Percentiles rank a stretch among this genome's conserved stretches.
Conservation (phyloP, 331 rosid species). For the Rhamnella rubrinervis region DNA sequence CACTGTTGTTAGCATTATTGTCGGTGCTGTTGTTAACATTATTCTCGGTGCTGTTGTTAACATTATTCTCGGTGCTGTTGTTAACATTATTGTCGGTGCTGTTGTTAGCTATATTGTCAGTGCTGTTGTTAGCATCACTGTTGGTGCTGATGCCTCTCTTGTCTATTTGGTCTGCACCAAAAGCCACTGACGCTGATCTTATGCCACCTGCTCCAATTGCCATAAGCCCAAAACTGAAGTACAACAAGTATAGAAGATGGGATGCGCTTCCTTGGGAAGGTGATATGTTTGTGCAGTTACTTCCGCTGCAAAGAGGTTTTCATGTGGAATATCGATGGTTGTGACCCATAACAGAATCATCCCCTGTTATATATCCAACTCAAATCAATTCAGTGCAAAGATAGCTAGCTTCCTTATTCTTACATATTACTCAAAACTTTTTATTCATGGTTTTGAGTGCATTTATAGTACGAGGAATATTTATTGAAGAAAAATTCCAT, state of each 20-base stretch:
- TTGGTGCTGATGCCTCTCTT: background rate
- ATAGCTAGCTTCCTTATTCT: background rate
- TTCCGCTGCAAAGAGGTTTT: background rate
- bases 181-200: slow-evolving; percentile 64
- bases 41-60: background rate
- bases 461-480: too few relatives aligned
- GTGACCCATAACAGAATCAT: slow-evolving; percentile 19
- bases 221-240: slow-evolving; percentile 34
- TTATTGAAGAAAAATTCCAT: too few relatives aligned
- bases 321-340: slow-evolving; percentile 8
- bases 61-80: background rate
- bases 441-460: background rate
- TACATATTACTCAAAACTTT: too few relatives aligned
- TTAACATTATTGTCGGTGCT: slow-evolving; percentile 38
- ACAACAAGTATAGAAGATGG: slow-evolving; percentile 29
- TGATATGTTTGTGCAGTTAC: background rate
- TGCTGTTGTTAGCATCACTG: slow-evolving; percentile 41
- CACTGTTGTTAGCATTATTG: slow-evolving; percentile 39
- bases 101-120: too few relatives aligned
- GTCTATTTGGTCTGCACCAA: slow-evolving; percentile 68
- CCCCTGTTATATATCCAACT: background rate
- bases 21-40: slow-evolving; percentile 34
- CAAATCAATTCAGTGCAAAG: background rate
- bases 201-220: slow-evolving; percentile 51
- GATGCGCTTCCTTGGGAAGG: slow-evolving; percentile 4